Base-by-base conservation (phyloP, 2,329 filamentous ascomycete genomes). In the Neofusicoccum cordaticola region DNA sequence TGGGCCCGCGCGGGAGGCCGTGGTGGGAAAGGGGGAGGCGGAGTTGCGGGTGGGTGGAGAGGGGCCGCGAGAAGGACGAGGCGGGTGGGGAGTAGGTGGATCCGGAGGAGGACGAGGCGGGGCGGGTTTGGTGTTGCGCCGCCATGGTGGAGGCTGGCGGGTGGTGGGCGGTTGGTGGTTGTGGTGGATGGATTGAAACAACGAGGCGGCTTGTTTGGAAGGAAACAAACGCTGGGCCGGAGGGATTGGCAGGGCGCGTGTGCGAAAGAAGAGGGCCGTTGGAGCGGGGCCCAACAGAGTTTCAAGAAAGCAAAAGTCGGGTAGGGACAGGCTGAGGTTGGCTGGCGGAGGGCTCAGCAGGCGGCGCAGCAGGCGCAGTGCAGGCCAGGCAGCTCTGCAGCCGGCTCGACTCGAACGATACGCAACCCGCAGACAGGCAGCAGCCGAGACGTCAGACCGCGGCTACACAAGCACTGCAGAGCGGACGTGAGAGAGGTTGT, bases 21-120 rank as follows among this genome's bases (percentile, higher is more conserved):
- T 64, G 62, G 31, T 64, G 62, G 31, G 62, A 57, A 42, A 64
- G 62, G 9, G 62, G 62, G 31, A 57, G 62, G 51, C 51, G 51
- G 12, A 57, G 51, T 48, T 64, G 62, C 6, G 50, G 62, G 42
- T 64, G 62, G 42, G 62, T 31, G 34, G 47, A 52, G 60, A 35
- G 7, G 4, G 39, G 39, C n/a, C 39, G 39, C 13, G 53, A 42
- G 15, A 19, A 17, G 6, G 52, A 42, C 5, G 52, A 22, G 52
- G 52, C 6, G 27, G 27, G 27, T 7, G 27, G 27, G 6, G 27
- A 31, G 27, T 7, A 31, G 42, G 42, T 44, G 42, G 42, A 17
- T n/a, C 12, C 44, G 8, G 41, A 5, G 15, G 39, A 34, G 8
- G 41, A 19, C 2, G 19, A 34, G 41, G 37, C 12, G 37, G 22